These are phyloP conservation scores for Sporothrix variecibatus DNA, from an alignment of 2,329 filamentous ascomycete genomes.

Conservation along the genomic window DNA sequence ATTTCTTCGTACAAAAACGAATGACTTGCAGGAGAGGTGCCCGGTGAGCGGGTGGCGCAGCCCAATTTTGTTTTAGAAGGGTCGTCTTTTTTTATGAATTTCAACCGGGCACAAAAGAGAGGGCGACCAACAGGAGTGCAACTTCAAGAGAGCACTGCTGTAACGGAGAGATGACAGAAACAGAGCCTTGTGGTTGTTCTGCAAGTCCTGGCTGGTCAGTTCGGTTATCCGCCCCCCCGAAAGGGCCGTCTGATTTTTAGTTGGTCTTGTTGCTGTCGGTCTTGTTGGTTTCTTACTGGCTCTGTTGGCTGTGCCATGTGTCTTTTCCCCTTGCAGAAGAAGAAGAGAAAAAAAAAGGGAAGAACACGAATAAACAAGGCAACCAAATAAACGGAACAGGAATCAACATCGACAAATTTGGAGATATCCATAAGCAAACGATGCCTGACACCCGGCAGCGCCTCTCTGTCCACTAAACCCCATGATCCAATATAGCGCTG, in stretches of 20 bases:
- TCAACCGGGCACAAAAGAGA: neutral
- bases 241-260: neutral
- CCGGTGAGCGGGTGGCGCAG: constrained; percentile 11
- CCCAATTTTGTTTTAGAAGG: neutral
- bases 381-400: neutral
- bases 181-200: neutral
- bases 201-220: neutral
- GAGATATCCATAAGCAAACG: neutral
- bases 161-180: neutral
- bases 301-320: neutral
- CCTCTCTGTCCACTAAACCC: neutral
- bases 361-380: neutral
- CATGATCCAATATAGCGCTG: neutral
- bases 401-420: neutral
- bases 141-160: neutral
- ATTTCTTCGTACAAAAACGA: neutral
- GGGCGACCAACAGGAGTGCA: constrained; percentile 3
- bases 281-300: neutral
- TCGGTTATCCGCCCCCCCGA: neutral
- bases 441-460: neutral
- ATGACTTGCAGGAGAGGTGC: constrained; percentile 2
- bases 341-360: neutral
- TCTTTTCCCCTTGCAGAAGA: neutral
- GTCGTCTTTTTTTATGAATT: neutral
- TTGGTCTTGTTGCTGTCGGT: neutral